Percentiles rank a stretch among this genome's conserved stretches.
These are phyloP conservation scores for Diaporthe vexans DNA, from an alignment of 2,329 filamentous ascomycete species.

Conservation along the genomic window DNA sequence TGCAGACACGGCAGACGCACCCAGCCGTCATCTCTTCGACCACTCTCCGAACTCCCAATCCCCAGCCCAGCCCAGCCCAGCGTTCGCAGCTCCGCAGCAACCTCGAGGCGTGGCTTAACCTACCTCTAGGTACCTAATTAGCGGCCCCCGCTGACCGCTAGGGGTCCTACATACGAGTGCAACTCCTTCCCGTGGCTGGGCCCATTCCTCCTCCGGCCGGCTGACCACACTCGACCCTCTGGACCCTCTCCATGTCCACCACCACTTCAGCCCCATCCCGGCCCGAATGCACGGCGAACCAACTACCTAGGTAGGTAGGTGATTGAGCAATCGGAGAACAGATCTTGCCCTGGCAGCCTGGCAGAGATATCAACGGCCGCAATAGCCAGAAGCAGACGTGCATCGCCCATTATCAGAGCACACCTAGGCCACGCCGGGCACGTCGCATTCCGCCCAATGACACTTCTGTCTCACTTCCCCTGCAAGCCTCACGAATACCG, in stretches of 20 bases:
- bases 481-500: slow-evolving; percentile 33
- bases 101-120: neutral
- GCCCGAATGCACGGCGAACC: neutral
- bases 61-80: neutral
- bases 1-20: slow-evolving; percentile 26
- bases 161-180: slow-evolving; percentile 11
- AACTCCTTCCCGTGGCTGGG: neutral
- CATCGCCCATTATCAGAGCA: neutral
- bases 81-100: slow-evolving; percentile 1
- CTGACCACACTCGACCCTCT: slow-evolving; percentile 12
- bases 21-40: slow-evolving; percentile 28
- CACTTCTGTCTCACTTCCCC: slow-evolving; percentile 6
- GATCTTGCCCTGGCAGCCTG: slow-evolving; percentile 13
- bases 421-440: slow-evolving; percentile 3
- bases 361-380: neutral
- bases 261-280: slow-evolving; percentile 24
- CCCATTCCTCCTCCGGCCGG: slow-evolving; percentile 15
- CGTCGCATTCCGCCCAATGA: slow-evolving; percentile 28
- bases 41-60: neutral
- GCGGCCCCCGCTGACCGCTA: slow-evolving; percentile 30
- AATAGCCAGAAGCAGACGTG: slow-evolving; percentile 4
- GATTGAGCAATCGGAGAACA: slow-evolving; percentile 19
- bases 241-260: neutral
- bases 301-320: too few species aligned
- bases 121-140: neutral